A percentile compares a stretch with the other conserved stretches of the same genome.
These are phyloP conservation scores for Draba incana DNA, from an alignment of 345 rosid species.

Conservation along the genomic window DNA sequence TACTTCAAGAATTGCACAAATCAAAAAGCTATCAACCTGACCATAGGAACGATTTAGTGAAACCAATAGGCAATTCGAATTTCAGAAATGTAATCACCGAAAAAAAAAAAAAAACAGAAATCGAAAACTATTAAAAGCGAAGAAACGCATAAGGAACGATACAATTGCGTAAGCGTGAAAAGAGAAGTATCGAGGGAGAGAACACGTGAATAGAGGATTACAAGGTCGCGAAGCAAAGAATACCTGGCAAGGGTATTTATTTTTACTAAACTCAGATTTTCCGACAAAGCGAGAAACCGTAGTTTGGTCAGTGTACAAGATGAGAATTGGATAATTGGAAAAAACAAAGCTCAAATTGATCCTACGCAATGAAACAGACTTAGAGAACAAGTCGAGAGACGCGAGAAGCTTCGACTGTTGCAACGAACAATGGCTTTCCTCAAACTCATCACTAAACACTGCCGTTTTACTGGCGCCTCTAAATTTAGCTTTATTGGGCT, in stretches of 20 bases:
- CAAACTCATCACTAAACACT: neutral
- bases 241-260: constrained; percentile 7
- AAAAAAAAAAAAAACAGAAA: neutral
- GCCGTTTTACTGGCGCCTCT: neutral
- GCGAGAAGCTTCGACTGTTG: constrained; percentile 24
- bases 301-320: constrained; percentile 8
- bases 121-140: constrained; percentile 1
- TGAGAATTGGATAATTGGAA: neutral
- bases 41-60: neutral
- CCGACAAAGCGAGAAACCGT: constrained; percentile 26
- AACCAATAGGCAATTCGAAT: neutral
- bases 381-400: neutral
- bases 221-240: constrained; percentile 38
- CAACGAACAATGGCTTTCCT: constrained; percentile 1
- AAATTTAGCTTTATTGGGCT: neutral
- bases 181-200: constrained; percentile 24
- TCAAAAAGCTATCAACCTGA: neutral
- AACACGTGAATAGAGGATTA: constrained; percentile 24
- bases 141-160: constrained; percentile 9
- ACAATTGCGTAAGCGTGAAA: constrained; percentile 6
- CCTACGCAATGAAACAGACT: neutral
- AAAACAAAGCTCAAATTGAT: neutral
- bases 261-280: constrained; percentile 14
- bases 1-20: neutral
- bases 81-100: neutral